phyloP scores from a whole-genome alignment of 176 grass and related monocot genomes.

The Elaeis guineensis region DNA sequence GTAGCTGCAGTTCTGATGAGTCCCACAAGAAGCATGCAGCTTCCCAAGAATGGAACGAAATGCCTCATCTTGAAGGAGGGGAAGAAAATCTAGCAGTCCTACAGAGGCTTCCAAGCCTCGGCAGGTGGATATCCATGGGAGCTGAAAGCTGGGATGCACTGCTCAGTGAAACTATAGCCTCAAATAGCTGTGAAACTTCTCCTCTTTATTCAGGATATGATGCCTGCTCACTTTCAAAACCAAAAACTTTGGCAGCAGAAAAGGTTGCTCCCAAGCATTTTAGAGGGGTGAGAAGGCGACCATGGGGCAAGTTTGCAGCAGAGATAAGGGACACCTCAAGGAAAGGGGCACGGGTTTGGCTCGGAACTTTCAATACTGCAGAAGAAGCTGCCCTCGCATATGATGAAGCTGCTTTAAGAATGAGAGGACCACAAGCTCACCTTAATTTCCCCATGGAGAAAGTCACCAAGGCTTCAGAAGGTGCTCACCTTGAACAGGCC shows the following conservation, averaged over 20 bases:
- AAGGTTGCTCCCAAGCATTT: slow-evolving; percentile 16
- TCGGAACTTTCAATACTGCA: slow-evolving; percentile 55
- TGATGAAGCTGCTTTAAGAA: slow-evolving; percentile 54
- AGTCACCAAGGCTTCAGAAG: slow-evolving; percentile 23
- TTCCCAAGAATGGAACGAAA: too few relatives aligned
- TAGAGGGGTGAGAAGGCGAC: slow-evolving; percentile 51
- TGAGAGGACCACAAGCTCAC: slow-evolving; percentile 42
- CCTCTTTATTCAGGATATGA: not conserved
- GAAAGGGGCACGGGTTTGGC: slow-evolving; percentile 60
- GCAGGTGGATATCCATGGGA: slow-evolving; percentile 74
- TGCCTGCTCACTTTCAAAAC: not conserved
- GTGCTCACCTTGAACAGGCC: not conserved
- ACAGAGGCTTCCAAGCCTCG: slow-evolving; percentile 52
- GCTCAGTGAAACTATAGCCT: slow-evolving; percentile 7
- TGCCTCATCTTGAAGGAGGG: not conserved
- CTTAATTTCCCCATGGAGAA: slow-evolving; percentile 49
- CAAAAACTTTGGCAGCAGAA: not conserved
- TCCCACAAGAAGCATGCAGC: too few relatives aligned
- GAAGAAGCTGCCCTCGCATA: slow-evolving; percentile 58
- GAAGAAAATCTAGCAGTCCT: slow-evolving; percentile 25
- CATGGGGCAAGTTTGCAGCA: slow-evolving; percentile 74
- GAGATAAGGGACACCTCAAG: slow-evolving; percentile 53
- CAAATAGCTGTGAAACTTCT: not conserved
- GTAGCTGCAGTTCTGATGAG: too few relatives aligned
- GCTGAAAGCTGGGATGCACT: slow-evolving; percentile 62